A percentile compares a stretch with the other conserved stretches of the same genome.
Evolutionary conservation across 2,329 filamentous ascomycete genomes (phyloP).

Genomic region (Alternaria panax): DNA sequence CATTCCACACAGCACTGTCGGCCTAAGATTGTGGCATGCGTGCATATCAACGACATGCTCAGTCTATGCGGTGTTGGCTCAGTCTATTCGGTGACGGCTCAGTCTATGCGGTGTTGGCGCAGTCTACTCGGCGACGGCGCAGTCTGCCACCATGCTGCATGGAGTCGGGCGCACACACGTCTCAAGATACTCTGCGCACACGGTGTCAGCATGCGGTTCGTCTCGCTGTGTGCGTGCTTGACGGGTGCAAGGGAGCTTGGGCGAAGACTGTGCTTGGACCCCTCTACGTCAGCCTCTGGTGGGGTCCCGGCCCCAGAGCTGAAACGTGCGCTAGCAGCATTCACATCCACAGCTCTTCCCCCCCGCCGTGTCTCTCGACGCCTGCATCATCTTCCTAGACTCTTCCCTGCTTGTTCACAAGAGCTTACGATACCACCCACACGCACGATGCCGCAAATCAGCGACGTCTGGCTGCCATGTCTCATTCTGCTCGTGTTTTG

Average conservation of each 20-base stretch:
- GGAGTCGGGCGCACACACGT: no score
- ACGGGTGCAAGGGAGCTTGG: background rate
- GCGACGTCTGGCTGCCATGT: constrained; percentile 50
- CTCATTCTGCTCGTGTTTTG: constrained; percentile 67
- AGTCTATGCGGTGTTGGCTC: background rate
- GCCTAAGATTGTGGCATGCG: background rate
- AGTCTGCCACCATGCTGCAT: no score
- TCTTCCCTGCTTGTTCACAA: background rate
- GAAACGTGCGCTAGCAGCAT: constrained; percentile 7
- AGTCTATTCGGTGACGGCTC: background rate
- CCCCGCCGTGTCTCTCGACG: background rate
- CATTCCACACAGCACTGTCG: background rate
- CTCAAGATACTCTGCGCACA: no score
- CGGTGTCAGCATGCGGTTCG: no score
- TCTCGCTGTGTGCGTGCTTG: background rate
- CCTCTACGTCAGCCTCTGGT: constrained; percentile 12
- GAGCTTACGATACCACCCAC: constrained; percentile 8
- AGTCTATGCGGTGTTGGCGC: no score
- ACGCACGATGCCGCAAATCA: constrained; percentile 38
- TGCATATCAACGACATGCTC: background rate
- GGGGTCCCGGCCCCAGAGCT: no score
- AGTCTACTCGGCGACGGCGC: background rate
- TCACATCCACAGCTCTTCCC: background rate
- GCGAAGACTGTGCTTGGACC: background rate
- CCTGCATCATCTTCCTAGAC: background rate